Evolutionary conservation across 2,329 filamentous ascomycete species (phyloP).

Genomic region (Lizonia empirigonia): DNA sequence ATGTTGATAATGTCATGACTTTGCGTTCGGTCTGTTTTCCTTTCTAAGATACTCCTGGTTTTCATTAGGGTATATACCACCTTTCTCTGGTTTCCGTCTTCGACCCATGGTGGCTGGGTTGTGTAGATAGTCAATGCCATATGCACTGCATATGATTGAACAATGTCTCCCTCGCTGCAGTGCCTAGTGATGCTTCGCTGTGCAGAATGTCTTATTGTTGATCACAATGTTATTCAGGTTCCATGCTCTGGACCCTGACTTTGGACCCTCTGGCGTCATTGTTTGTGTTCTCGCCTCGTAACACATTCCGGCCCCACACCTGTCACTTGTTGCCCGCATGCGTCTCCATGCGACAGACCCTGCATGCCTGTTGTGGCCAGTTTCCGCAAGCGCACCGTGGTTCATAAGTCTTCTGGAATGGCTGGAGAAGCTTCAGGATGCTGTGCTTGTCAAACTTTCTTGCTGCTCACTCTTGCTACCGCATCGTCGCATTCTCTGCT

Average conservation of each 20-base stretch:
- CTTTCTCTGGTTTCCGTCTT: constrained; percentile 9
- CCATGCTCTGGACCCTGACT: background rate
- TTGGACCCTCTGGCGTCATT: constrained; percentile 5
- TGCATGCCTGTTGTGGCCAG: background rate
- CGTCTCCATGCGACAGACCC: constrained; percentile 1
- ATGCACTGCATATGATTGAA: constrained; percentile 11
- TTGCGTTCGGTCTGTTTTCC: constrained; percentile 14
- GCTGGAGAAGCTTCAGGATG: background rate
- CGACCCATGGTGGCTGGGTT: constrained; percentile 14
- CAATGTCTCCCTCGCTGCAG: background rate
- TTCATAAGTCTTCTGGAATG: background rate
- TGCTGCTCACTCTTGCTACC: too few relatives aligned
- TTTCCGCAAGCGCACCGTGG: background rate
- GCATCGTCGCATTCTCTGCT: too few relatives aligned
- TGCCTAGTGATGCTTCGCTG: background rate
- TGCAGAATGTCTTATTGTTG: too few relatives aligned
- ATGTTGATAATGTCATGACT: constrained; percentile 30
- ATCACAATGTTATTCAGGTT: background rate
- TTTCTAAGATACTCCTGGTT: constrained; percentile 25
- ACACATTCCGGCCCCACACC: background rate
- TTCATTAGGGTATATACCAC: constrained; percentile 26
- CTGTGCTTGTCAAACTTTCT: background rate
- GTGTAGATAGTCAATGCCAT: constrained; percentile 19
- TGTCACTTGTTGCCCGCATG: background rate
- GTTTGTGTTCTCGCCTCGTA: constrained; percentile 4